Base-by-base conservation (phyloP, 176 grass and related monocot genomes). In the Aegilops longissima region DNA sequence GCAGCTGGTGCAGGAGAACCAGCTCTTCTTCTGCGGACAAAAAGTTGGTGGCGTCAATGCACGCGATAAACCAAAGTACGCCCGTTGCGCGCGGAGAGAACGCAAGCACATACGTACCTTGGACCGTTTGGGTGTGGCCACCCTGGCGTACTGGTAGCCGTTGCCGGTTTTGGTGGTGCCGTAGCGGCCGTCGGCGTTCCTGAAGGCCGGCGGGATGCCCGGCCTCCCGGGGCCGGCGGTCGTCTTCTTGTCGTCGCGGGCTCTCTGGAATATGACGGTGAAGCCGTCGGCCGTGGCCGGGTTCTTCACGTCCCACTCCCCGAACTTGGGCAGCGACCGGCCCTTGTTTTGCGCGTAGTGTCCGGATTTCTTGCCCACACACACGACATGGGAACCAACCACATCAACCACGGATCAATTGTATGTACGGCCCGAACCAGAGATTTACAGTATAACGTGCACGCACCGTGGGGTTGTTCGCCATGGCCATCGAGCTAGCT, bases 221-320 rank as follows among this genome's bases (percentile, higher is more conserved):
- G 61, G n/a, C 7, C 23, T 38, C 51, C 86, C 16, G 77, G 86
- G 51, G 82, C 82, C 73, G 80, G 84, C 82, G 82, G 89, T 63
- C 20, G 72, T 87, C 83, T 90, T 94, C 90, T 95, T 95, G 59
- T 80, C 82, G 58, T 95, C 87, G 64, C 85, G 87, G 56, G 93
- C 90, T 58, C 83, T 92, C 74, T 95, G 89, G 81, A 95, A 95
- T 44, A 95, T 90, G 78, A 95, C 90, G 82, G 90, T 95, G 83
- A 95, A 95, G 78, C 87, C 87, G 31, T 92, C 93, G 38, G 90
- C 73, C 16, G 90, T 52, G 13, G 90, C 85, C 23, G 90, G 90
- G 23, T 95, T 90, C 68, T 87, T 90, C 83, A 92, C 93, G 85
- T 95, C 93, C 90, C 90, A 92, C 69, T 92, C 90, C 68, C 93